Evolutionary conservation across 805 yeast species (phyloP).

Genomic region (Candida rishiriensis): DNA sequence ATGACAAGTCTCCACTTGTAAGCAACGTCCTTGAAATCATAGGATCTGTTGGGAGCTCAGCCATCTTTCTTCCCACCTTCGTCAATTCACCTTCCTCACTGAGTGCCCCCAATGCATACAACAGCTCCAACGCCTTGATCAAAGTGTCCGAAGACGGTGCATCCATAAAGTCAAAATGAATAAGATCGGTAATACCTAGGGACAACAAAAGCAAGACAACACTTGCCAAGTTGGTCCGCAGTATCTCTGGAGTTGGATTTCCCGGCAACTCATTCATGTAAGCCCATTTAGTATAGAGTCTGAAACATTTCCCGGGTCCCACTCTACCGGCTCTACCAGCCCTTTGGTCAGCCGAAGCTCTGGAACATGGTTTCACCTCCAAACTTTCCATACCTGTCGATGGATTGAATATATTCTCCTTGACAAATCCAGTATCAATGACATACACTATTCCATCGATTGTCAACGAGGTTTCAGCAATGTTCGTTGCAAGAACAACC

Average conservation of each 20-base stretch:
- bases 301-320: slow-evolving; percentile 91
- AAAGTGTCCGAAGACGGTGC: slow-evolving; percentile 74
- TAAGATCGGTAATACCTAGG: slow-evolving; percentile 76
- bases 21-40: slow-evolving; percentile 76
- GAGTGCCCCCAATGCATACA: slow-evolving; percentile 86
- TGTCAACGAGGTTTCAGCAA: slow-evolving; percentile 95
- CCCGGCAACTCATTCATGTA: slow-evolving; percentile 71
- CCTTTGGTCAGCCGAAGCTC: slow-evolving; percentile 94
- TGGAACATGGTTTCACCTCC: slow-evolving; percentile 82
- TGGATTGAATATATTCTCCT: slow-evolving; percentile 86
- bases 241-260: slow-evolving; percentile 88
- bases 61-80: slow-evolving; percentile 74
- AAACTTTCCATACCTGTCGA: slow-evolving; percentile 84
- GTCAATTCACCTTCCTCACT: slow-evolving; percentile 78
- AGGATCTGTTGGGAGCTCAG: slow-evolving; percentile 90
- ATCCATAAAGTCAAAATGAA: slow-evolving; percentile 87
- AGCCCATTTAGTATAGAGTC: slow-evolving; percentile 82
- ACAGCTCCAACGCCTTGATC: slow-evolving; percentile 68
- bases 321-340: slow-evolving; percentile 99
- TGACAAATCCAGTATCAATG: slow-evolving; percentile 92
- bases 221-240: slow-evolving; percentile 73
- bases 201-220: slow-evolving; percentile 75
- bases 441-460: slow-evolving; percentile 95
- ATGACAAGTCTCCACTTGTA: slow-evolving; percentile 53
- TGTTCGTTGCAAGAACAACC: slow-evolving; percentile 91